phyloP scores from a whole-genome alignment of 805 yeast species.

The Pichia phayaonensis region DNA sequence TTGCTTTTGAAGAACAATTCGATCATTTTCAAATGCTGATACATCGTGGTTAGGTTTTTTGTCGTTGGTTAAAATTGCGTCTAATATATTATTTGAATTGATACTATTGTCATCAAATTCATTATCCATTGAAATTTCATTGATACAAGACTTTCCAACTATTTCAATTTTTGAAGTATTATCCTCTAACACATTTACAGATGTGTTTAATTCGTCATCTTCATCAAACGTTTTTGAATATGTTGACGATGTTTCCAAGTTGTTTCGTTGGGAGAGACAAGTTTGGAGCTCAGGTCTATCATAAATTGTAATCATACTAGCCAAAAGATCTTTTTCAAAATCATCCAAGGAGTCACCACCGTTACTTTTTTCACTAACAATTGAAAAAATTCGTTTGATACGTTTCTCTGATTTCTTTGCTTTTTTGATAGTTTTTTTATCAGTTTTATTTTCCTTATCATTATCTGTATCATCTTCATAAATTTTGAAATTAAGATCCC shows the following conservation, averaged over 20 bases:
- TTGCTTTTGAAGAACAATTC: not conserved
- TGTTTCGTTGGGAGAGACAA: not conserved
- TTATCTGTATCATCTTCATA: not conserved
- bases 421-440: not conserved
- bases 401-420: not conserved
- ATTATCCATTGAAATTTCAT: not conserved
- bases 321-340: slow-evolving; percentile 1
- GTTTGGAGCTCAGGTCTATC: not conserved
- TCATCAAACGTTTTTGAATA: not conserved
- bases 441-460: not conserved
- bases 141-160: not conserved
- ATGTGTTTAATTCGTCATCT: not conserved
- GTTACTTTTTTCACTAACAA: not conserved
- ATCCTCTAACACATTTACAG: not conserved
- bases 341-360: not conserved
- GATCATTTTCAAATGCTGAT: not conserved
- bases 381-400: not conserved
- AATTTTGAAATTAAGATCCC: not conserved
- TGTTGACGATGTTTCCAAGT: not conserved
- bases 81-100: not conserved
- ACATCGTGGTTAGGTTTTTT: not conserved
- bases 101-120: not conserved
- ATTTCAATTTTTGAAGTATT: not conserved
- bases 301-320: not conserved
- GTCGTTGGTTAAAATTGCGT: not conserved